Conservation (phyloP, 306 rosid genomes). For the Cicer pinnatifidum region DNA sequence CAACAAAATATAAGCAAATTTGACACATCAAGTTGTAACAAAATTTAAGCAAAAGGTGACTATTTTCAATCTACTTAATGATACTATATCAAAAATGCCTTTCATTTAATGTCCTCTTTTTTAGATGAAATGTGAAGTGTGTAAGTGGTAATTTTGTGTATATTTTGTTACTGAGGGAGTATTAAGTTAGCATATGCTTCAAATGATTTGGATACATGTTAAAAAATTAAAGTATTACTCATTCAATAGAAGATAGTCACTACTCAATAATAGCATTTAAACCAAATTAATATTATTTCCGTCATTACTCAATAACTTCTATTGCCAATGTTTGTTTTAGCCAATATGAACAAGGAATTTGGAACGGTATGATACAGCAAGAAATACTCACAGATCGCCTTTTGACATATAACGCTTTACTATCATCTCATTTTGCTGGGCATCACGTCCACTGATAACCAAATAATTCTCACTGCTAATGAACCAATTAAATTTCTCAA, state of each 20-base stretch:
- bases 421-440: slow-evolving; percentile 99
- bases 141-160: too few species aligned
- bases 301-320: slow-evolving; percentile 28
- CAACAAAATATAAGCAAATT: too few species aligned
- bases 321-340: slow-evolving; percentile 27
- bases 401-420: slow-evolving; percentile 98
- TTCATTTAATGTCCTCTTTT: too few species aligned
- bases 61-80: too few species aligned
- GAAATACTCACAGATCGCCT: slow-evolving; percentile 91
- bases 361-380: slow-evolving; percentile 30
- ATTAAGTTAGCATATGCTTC: slow-evolving; percentile 7
- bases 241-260: slow-evolving; percentile 20
- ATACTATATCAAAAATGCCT: too few species aligned
- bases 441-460: slow-evolving; percentile 98
- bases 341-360: slow-evolving; percentile 5
- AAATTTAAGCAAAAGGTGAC: too few species aligned
- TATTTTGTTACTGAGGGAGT: too few species aligned
- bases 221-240: slow-evolving; percentile 17
- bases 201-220: slow-evolving; percentile 17
- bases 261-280: not conserved
- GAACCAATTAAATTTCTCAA: slow-evolving; percentile 98
- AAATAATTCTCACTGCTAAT: slow-evolving; percentile 97
- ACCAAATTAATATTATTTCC: slow-evolving; percentile 32
- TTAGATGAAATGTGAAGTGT: too few species aligned
- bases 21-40: too few species aligned